These are phyloP conservation scores for Suillus lakei DNA, from an alignment of 768 basidiomycete species.

Conservation along the genomic window DNA sequence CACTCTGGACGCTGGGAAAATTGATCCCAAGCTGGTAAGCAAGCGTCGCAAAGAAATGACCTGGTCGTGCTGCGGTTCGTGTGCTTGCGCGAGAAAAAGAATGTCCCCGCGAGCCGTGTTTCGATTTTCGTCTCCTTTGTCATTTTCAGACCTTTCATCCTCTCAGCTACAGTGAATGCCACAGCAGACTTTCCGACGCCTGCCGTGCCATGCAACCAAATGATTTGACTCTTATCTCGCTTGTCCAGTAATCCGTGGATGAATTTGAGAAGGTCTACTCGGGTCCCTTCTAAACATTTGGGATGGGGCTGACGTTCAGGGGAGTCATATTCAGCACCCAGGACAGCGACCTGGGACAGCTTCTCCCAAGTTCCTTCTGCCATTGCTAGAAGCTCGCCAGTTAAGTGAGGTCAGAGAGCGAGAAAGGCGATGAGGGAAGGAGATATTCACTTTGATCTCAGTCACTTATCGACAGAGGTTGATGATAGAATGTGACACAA, in stretches of 20 bases:
- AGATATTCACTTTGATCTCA: not conserved
- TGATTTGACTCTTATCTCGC: not conserved
- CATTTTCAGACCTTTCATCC: not conserved
- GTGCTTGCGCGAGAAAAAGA: slow-evolving; percentile 1
- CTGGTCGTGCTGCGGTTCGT: not conserved
- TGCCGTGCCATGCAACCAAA: slow-evolving; percentile 1
- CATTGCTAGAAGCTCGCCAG: not conserved
- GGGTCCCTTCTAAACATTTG: not conserved
- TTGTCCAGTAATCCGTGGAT: not conserved
- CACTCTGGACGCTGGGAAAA: not conserved
- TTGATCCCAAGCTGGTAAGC: not conserved
- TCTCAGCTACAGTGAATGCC: not conserved
- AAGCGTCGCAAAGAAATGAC: not conserved
- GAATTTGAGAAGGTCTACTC: not conserved
- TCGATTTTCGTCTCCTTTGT: not conserved
- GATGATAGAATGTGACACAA: not conserved
- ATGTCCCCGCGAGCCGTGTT: not conserved
- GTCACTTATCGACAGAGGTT: not conserved
- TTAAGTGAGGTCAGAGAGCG: not conserved
- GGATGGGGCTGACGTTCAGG: not conserved
- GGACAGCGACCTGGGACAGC: not conserved
- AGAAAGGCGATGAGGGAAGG: not conserved
- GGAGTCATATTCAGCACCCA: not conserved
- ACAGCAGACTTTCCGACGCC: not conserved
- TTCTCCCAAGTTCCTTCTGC: not conserved